These are phyloP conservation scores for Pythium angustatum DNA, from an alignment of 352 stramenopile genomes.

Conservation along the genomic window DNA sequence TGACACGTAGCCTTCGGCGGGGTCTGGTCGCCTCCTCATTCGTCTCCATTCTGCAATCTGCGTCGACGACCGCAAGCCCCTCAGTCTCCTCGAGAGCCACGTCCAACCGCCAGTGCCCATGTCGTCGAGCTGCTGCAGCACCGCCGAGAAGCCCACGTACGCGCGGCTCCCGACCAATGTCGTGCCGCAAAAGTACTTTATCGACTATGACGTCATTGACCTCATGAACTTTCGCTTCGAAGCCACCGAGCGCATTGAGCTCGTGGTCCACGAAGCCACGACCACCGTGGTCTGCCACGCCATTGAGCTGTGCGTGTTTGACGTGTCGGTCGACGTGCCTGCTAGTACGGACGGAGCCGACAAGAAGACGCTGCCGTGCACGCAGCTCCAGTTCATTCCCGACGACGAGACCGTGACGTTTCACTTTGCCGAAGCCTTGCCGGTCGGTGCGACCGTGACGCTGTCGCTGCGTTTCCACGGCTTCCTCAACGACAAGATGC, in stretches of 20 bases:
- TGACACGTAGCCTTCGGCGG: too few relatives aligned
- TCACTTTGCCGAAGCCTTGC: constrained; percentile 46
- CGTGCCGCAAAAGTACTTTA: constrained; percentile 39
- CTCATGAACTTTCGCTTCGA: neutral
- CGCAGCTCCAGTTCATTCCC: constrained; percentile 47
- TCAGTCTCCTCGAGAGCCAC: too few relatives aligned
- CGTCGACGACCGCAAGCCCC: too few relatives aligned
- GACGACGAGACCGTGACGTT: constrained; percentile 66
- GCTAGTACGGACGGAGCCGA: constrained; percentile 16
- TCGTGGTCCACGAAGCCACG: constrained; percentile 74
- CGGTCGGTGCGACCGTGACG: constrained; percentile 33
- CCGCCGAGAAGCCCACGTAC: constrained; percentile 30
- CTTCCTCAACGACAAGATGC: constrained; percentile 90
- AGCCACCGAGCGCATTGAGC: too few relatives aligned
- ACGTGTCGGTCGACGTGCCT: constrained; percentile 56
- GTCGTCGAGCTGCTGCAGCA: neutral
- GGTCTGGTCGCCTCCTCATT: too few relatives aligned
- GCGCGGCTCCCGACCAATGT: constrained; percentile 56
- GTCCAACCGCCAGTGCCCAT: neutral
- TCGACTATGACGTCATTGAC: neutral
- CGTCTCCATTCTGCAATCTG: too few relatives aligned
- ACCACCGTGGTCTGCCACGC: constrained; percentile 69
- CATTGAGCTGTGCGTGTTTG: constrained; percentile 64
- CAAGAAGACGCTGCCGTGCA: constrained; percentile 31
- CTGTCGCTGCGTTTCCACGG: constrained; percentile 64